Conservation (phyloP, 31 red algal genomes). For the Bonnemaisonia californica region DNA sequence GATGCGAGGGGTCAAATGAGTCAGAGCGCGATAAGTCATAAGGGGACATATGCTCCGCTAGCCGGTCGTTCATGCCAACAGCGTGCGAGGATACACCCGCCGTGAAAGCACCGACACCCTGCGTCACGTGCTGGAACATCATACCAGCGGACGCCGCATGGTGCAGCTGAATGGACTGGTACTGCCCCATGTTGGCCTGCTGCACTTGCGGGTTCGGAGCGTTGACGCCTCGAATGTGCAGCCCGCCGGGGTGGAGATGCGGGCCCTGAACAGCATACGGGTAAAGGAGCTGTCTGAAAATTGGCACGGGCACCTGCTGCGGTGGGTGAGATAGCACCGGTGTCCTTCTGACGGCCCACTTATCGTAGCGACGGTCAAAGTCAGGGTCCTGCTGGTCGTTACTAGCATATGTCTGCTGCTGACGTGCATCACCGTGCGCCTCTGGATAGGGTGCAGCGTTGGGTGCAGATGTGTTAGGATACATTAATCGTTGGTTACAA, state of each 20-base stretch:
- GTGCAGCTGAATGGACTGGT: slow-evolving; percentile 15
- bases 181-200: slow-evolving; percentile 10
- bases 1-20: not conserved
- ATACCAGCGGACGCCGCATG: slow-evolving; percentile 7
- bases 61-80: no score
- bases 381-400: slow-evolving; percentile 67
- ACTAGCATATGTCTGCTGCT: no score
- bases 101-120: not conserved
- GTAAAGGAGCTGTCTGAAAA: slow-evolving; percentile 64
- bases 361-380: slow-evolving; percentile 75
- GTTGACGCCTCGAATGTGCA: slow-evolving; percentile 9
- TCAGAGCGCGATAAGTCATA: not conserved
- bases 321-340: slow-evolving; percentile 11
- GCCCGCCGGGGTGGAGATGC: slow-evolving; percentile 13
- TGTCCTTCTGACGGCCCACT: slow-evolving; percentile 46
- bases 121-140: slow-evolving; percentile 38
- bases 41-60: not conserved
- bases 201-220: not conserved
- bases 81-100: not conserved
- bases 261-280: slow-evolving; percentile 42
- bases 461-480: not conserved
- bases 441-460: not conserved
- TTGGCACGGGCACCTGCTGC: slow-evolving; percentile 50
- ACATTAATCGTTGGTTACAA: no score
- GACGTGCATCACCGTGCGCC: not conserved